These are phyloP conservation scores for Amanita rimosa DNA, from an alignment of 768 basidiomycete species.

Conservation along the genomic window DNA sequence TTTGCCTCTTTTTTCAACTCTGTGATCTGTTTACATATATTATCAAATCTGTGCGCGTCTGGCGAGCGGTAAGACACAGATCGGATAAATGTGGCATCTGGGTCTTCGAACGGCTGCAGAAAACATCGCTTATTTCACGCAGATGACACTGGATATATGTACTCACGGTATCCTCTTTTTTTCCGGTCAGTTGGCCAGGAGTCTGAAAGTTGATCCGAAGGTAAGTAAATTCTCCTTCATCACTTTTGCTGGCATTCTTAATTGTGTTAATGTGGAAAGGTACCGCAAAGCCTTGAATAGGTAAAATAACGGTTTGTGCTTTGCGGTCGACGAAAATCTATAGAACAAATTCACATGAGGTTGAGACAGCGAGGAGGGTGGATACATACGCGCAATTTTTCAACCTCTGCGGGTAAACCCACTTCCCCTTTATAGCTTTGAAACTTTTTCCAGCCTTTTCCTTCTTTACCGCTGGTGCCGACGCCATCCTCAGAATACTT, in stretches of 20 bases:
- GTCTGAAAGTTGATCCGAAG: slow-evolving; percentile 98
- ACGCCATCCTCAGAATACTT: slow-evolving; percentile 78
- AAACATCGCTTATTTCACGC: slow-evolving; percentile 1
- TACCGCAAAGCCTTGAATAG: slow-evolving; percentile 90
- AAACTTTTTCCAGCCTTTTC: slow-evolving; percentile 91
- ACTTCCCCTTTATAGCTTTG: slow-evolving; percentile 95
- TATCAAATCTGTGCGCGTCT: slow-evolving; percentile 83
- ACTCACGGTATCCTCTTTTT: slow-evolving; percentile 92
- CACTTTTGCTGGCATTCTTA: slow-evolving; percentile 95
- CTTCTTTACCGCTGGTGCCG: slow-evolving; percentile 67
- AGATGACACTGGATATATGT: neutral
- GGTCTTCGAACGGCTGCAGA: slow-evolving; percentile 85
- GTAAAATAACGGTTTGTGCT: slow-evolving; percentile 80
- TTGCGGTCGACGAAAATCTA: slow-evolving; percentile 91
- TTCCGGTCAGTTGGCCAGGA: slow-evolving; percentile 92
- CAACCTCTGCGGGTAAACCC: slow-evolving; percentile 76
- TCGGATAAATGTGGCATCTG: slow-evolving; percentile 91
- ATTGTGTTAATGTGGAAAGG: slow-evolving; percentile 98
- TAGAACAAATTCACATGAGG: neutral
- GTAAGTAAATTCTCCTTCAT: slow-evolving; percentile 91
- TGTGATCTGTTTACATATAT: slow-evolving; percentile 83
- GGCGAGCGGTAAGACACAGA: slow-evolving; percentile 89
- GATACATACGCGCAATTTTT: slow-evolving; percentile 59
- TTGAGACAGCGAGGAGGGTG: neutral
- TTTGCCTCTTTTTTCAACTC: slow-evolving; percentile 95